Evolutionary conservation across 2,329 filamentous ascomycete species (phyloP).

Genomic region (Venturia carpophila): DNA sequence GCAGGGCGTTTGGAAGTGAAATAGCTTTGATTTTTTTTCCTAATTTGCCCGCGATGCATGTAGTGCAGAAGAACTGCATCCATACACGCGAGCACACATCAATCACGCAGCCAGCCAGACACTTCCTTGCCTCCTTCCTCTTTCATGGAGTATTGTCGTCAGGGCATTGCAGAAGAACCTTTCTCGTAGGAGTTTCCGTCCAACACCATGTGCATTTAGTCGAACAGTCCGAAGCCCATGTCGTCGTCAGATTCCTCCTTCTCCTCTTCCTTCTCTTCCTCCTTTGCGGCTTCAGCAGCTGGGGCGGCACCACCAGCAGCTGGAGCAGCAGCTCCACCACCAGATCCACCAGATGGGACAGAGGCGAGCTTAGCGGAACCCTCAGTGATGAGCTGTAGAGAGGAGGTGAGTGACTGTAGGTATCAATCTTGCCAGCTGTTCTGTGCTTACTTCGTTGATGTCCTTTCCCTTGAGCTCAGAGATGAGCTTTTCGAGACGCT

Average conservation of each 20-base stretch:
- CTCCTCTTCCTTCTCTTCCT: slow-evolving; percentile 63
- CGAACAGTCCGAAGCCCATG: slow-evolving; percentile 70
- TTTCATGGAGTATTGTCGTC: slow-evolving; percentile 26
- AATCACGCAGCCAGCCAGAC: not conserved
- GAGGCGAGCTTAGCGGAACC: slow-evolving; percentile 92
- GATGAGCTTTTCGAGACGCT: slow-evolving; percentile 80
- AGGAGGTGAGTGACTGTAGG: slow-evolving; percentile 17
- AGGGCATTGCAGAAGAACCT: slow-evolving; percentile 8
- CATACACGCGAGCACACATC: not conserved
- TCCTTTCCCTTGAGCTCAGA: slow-evolving; percentile 85
- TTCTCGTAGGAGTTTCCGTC: not conserved
- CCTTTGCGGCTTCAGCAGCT: slow-evolving; percentile 45
- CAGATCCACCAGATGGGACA: slow-evolving; percentile 86
- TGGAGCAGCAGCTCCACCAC: slow-evolving; percentile 57
- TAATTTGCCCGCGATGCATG: not conserved
- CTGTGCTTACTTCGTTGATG: slow-evolving; percentile 72
- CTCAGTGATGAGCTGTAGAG: slow-evolving; percentile 71
- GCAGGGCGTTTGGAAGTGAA: not conserved
- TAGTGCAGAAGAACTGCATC: not conserved
- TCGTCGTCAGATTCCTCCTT: slow-evolving; percentile 67
- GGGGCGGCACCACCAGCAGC: slow-evolving; percentile 60
- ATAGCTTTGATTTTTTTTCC: not conserved
- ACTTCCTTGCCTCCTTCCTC: not conserved
- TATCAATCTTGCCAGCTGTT: not conserved
- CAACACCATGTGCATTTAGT: slow-evolving; percentile 36